A percentile compares a stretch with the other conserved stretches of the same genome.
phyloP scores from a whole-genome alignment of 441 rosid species.

The Syzygium malaccense region DNA sequence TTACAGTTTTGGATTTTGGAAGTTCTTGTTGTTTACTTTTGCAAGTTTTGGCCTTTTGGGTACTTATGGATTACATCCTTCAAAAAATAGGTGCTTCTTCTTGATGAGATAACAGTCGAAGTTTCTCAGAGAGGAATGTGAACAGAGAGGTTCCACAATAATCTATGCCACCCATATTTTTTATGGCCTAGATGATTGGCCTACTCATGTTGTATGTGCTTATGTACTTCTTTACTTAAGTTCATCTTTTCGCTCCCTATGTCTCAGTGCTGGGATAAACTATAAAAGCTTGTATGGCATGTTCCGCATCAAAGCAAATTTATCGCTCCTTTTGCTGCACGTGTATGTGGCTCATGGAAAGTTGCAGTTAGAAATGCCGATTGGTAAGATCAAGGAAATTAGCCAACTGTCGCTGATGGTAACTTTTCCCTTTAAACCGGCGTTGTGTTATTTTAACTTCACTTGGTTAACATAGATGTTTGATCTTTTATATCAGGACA shows the following conservation, averaged over 20 bases:
- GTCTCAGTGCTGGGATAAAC: not conserved
- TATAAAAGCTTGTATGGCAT: not conserved
- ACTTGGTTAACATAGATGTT: not conserved
- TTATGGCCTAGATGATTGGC: slow-evolving; percentile 92
- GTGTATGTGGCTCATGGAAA: slow-evolving; percentile 73
- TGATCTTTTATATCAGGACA: not conserved
- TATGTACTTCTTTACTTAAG: not conserved
- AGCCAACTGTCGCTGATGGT: slow-evolving; percentile 82
- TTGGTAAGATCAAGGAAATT: slow-evolving; percentile 61
- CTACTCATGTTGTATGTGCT: slow-evolving; percentile 61
- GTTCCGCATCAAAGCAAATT: not conserved
- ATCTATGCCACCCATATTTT: slow-evolving; percentile 93
- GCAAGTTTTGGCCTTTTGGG: not conserved
- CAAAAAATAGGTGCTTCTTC: slow-evolving; percentile 68
- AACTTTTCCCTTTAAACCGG: slow-evolving; percentile 1
- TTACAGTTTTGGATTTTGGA: not conserved
- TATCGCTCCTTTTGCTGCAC: slow-evolving; percentile 12
- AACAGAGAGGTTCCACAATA: slow-evolving; percentile 75
- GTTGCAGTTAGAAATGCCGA: slow-evolving; percentile 69
- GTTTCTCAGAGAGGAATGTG: slow-evolving; percentile 75
- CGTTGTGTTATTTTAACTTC: too few relatives aligned
- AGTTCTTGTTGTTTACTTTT: not conserved
- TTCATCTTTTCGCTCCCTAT: not conserved
- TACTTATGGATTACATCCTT: not conserved
- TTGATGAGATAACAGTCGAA: slow-evolving; percentile 90